These are phyloP conservation scores for Porcisia hertigi DNA, from an alignment of 208 protist species.

Conservation along the genomic window DNA sequence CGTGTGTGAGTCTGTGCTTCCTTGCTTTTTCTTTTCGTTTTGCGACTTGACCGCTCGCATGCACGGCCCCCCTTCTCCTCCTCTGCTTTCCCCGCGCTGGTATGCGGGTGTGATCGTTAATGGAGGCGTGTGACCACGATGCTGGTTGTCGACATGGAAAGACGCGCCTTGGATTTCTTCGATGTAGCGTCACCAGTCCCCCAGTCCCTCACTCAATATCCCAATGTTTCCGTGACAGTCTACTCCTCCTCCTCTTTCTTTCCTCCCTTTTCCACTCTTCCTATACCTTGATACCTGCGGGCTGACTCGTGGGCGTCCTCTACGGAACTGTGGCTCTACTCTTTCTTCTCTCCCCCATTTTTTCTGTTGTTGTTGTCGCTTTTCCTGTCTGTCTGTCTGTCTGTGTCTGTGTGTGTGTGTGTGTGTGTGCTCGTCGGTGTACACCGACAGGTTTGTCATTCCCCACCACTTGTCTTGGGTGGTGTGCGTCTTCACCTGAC, in stretches of 20 bases:
- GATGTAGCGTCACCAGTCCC: background rate
- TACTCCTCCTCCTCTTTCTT: no score
- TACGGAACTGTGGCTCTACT: background rate
- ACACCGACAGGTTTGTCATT: background rate
- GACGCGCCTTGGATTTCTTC: background rate
- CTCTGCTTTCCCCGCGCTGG: background rate
- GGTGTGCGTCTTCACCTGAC: background rate
- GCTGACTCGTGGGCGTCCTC: background rate
- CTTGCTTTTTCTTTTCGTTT: no score
- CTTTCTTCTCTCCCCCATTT: background rate
- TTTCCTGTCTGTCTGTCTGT: background rate
- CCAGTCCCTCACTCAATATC: background rate
- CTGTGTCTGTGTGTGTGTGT: background rate
- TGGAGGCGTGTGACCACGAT: background rate
- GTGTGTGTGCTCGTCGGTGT: background rate
- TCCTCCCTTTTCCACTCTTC: background rate
- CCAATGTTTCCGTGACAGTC: background rate
- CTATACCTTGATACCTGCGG: background rate
- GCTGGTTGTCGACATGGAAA: background rate
- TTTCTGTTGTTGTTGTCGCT: background rate
- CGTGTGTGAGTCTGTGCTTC: no score
- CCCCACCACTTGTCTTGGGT: background rate
- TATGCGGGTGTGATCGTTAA: background rate
- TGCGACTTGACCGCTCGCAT: no score
- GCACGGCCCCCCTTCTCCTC: background rate